Evolutionary conservation across 2,329 filamentous ascomycete species (phyloP).

Genomic region (Alternaria angustiovoidea): DNA sequence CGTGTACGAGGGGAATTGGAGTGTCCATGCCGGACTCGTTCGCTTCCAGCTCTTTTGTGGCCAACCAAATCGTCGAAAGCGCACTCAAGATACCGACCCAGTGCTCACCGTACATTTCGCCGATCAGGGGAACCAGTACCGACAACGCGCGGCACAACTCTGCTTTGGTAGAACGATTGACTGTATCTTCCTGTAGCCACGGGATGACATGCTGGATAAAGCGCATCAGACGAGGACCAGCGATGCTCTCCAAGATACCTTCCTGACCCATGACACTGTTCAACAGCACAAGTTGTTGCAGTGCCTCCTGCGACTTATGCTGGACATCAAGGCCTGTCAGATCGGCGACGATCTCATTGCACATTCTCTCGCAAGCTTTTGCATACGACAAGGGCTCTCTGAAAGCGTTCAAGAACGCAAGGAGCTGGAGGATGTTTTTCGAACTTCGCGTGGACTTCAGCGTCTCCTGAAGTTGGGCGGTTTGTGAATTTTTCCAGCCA

Average conservation of each 20-base stretch:
- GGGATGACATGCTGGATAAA: slow-evolving; percentile 79
- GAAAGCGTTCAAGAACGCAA: slow-evolving; percentile 59
- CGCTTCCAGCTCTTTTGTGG: slow-evolving; percentile 34
- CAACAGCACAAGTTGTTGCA: slow-evolving; percentile 61
- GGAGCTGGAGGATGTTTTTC: slow-evolving; percentile 56
- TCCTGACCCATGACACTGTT: slow-evolving; percentile 64
- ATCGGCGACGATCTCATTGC: slow-evolving; percentile 68
- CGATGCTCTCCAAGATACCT: slow-evolving; percentile 58
- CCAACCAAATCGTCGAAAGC: slow-evolving; percentile 49
- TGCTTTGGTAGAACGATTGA: slow-evolving; percentile 62
- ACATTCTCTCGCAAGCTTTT: slow-evolving; percentile 60
- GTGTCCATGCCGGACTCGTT: slow-evolving; percentile 39
- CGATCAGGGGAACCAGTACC: slow-evolving; percentile 74
- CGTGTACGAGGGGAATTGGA: slow-evolving; percentile 67
- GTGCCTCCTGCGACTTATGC: slow-evolving; percentile 53
- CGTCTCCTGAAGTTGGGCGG: slow-evolving; percentile 46
- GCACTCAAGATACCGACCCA: slow-evolving; percentile 68
- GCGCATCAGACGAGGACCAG: slow-evolving; percentile 77
- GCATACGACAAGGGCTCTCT: slow-evolving; percentile 59
- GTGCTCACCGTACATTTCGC: slow-evolving; percentile 85
- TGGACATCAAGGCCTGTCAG: slow-evolving; percentile 63
- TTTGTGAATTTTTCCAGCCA: slow-evolving; percentile 50
- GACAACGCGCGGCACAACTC: slow-evolving; percentile 63
- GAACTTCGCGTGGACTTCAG: slow-evolving; percentile 43
- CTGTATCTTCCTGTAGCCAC: slow-evolving; percentile 68